phyloP scores from a whole-genome alignment of 192 early-diverging fungal genomes.

The Backusella luteola region DNA sequence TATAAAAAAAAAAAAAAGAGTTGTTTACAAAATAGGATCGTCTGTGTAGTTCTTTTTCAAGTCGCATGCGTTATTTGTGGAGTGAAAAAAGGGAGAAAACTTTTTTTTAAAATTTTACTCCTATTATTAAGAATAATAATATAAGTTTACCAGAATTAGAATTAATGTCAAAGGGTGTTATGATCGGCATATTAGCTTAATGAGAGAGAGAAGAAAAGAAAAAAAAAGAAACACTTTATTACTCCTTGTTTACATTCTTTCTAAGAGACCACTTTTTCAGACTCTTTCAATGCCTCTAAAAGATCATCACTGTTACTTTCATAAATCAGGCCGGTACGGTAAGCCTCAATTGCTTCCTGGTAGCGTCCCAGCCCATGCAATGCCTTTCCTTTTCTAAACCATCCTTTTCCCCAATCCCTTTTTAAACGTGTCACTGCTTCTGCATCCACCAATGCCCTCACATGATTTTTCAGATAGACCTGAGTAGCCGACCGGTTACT shows the following conservation, averaged over 20 bases:
- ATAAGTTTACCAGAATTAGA: not conserved
- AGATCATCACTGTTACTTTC: conserved; percentile 78
- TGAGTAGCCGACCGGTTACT: conserved; percentile 69
- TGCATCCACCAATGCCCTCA: conserved; percentile 70
- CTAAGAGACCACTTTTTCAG: not conserved
- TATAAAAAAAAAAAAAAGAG: conserved; percentile 1
- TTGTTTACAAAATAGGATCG: not conserved
- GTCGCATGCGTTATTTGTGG: too few species aligned
- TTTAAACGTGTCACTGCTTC: conserved; percentile 68
- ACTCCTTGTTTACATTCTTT: conserved; percentile 1
- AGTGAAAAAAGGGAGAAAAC: too few species aligned
- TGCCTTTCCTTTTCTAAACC: conserved; percentile 81
- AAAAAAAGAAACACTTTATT: not conserved
- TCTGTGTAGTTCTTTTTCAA: too few species aligned
- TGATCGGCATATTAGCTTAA: conserved; percentile 3
- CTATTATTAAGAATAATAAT: not conserved
- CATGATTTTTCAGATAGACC: conserved; percentile 57
- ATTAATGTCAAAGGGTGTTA: not conserved
- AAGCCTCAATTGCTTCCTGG: conserved; percentile 79
- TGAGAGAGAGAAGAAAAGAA: not conserved
- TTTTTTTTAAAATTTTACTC: too few species aligned
- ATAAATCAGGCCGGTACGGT: conserved; percentile 73
- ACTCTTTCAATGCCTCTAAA: conserved; percentile 59
- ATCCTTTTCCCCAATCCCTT: conserved; percentile 70
- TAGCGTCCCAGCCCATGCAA: conserved; percentile 77